Percentiles rank a stretch among this genome's conserved stretches.
These are phyloP conservation scores for Lyophyllum semitale DNA, from an alignment of 768 basidiomycete species.

Conservation along the genomic window DNA sequence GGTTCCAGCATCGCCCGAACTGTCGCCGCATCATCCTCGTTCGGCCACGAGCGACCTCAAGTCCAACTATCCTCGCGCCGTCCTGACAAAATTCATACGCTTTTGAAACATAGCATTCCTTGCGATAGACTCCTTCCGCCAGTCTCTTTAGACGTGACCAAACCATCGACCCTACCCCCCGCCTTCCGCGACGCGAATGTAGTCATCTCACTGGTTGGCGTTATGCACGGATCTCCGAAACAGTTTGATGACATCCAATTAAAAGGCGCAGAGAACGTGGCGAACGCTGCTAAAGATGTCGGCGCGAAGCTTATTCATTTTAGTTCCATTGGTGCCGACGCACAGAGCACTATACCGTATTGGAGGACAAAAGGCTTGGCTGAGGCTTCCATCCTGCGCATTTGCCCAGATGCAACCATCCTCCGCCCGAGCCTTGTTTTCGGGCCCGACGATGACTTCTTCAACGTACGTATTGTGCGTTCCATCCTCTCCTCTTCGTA, in stretches of 20 bases:
- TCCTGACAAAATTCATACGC: constrained; percentile 43
- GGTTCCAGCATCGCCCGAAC: constrained; percentile 62
- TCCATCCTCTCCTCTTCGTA: neutral
- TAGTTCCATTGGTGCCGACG: constrained; percentile 76
- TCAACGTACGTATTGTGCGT: constrained; percentile 49
- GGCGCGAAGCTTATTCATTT: constrained; percentile 67
- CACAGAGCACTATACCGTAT: constrained; percentile 58
- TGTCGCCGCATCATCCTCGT: constrained; percentile 35
- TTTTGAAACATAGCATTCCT: constrained; percentile 32
- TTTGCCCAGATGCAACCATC: constrained; percentile 55
- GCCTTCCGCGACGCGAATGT: constrained; percentile 58
- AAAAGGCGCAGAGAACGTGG: constrained; percentile 69
- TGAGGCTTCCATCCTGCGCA: constrained; percentile 52
- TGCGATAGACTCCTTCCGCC: constrained; percentile 41
- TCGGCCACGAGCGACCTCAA: constrained; percentile 30
- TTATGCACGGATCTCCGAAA: constrained; percentile 57
- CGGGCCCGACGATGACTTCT: constrained; percentile 77
- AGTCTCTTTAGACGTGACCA: constrained; percentile 55
- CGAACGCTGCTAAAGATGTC: constrained; percentile 46
- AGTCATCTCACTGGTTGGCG: constrained; percentile 70
- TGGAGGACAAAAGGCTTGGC: constrained; percentile 62
- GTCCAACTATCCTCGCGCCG: constrained; percentile 64
- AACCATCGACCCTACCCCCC: constrained; percentile 41
- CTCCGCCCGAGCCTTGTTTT: constrained; percentile 75
- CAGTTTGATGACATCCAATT: constrained; percentile 65